phyloP scores from a whole-genome alignment of 768 basidiomycete species.

The Termitomyces sp. region DNA sequence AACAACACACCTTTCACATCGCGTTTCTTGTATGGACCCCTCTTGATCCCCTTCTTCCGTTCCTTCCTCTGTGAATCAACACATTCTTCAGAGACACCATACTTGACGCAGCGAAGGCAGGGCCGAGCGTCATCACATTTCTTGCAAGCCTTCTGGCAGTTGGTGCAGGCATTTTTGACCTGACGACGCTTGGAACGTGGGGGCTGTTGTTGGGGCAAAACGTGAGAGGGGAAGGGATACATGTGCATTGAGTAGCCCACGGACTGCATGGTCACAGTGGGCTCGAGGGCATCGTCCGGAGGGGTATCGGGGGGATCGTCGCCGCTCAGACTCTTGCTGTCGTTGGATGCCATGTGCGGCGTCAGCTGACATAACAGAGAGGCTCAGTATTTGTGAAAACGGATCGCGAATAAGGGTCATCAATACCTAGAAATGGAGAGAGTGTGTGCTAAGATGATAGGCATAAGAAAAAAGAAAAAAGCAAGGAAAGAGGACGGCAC shows the following conservation, averaged over 20 bases:
- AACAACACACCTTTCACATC: constrained; percentile 73
- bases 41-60: constrained; percentile 81
- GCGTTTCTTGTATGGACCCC: constrained; percentile 93
- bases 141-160: constrained; percentile 89
- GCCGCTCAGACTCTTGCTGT: constrained; percentile 25
- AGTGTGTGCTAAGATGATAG: neutral
- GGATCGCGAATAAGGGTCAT: constrained; percentile 7
- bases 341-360: constrained; percentile 24
- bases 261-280: constrained; percentile 36
- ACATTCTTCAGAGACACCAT: constrained; percentile 82
- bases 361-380: constrained; percentile 18
- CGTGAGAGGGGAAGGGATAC: constrained; percentile 56
- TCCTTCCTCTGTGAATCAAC: constrained; percentile 90
- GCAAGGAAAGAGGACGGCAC: constrained; percentile 2
- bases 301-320: constrained; percentile 29
- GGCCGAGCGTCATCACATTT: constrained; percentile 90
- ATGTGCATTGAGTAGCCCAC: constrained; percentile 58
- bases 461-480: constrained; percentile 7
- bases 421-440: neutral
- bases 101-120: constrained; percentile 89
- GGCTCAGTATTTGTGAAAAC: constrained; percentile 11
- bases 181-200: constrained; percentile 75
- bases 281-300: constrained; percentile 24
- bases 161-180: constrained; percentile 89
- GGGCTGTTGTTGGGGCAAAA: constrained; percentile 38